Conservation (phyloP, 768 basidiomycete species). For the Tricholoma hemisulphureum region DNA sequence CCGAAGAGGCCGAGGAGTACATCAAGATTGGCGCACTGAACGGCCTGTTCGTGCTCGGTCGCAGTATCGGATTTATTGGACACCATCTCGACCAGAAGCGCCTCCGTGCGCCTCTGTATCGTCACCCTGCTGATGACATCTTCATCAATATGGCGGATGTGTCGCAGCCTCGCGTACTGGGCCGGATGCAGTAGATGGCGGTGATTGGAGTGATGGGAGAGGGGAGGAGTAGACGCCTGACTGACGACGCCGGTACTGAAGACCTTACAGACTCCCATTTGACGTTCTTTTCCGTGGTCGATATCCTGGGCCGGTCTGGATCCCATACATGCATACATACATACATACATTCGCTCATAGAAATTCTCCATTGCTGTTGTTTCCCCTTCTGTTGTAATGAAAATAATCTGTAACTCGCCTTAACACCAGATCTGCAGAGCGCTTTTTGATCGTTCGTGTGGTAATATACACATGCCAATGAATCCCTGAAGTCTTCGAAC, state of each 20-base stretch:
- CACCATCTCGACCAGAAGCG: conserved; percentile 97
- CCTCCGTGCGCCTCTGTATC: conserved; percentile 88
- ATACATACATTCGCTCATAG: background rate
- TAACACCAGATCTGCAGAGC: too few relatives aligned
- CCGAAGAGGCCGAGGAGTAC: conserved; percentile 96
- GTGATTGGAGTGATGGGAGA: background rate
- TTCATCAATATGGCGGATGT: conserved; percentile 93
- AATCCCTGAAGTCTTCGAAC: too few relatives aligned
- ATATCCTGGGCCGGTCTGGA: background rate
- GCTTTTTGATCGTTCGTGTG: too few relatives aligned
- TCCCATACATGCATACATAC: background rate
- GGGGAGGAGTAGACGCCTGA: background rate
- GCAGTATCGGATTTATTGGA: conserved; percentile 96
- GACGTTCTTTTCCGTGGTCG: background rate
- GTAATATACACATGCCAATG: too few relatives aligned
- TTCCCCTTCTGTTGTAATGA: background rate
- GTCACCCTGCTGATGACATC: conserved; percentile 93
- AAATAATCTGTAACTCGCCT: background rate
- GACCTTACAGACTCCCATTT: background rate
- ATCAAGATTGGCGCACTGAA: conserved; percentile 96
- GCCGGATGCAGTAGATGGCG: conserved; percentile 37
- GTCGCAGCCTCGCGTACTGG: conserved; percentile 77
- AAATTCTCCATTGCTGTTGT: background rate
- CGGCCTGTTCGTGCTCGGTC: conserved; percentile 95
- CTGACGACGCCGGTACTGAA: background rate